phyloP scores from a whole-genome alignment of 176 grass and related monocot genomes.

The Panicum miliaceum region DNA sequence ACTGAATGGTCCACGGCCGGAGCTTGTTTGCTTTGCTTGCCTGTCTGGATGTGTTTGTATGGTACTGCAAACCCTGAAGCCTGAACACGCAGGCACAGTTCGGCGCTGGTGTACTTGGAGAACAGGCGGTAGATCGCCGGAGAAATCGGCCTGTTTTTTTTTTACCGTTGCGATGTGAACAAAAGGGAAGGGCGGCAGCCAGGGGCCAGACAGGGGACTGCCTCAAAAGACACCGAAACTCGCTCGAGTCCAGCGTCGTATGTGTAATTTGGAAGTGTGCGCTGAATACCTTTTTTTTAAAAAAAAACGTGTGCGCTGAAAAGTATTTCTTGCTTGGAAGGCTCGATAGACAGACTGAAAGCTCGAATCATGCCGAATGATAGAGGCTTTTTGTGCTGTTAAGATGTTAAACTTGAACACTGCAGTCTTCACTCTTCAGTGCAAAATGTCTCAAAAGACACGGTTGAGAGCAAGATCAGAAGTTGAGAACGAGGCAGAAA shows the following conservation, averaged over 20 bases:
- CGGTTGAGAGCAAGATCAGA: neutral
- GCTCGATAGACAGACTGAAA: slow-evolving; percentile 25
- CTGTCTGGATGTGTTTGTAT: neutral
- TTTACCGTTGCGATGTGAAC: neutral
- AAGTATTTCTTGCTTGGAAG: slow-evolving; percentile 11
- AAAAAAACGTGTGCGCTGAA: neutral
- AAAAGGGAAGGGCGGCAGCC: neutral
- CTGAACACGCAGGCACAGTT: neutral
- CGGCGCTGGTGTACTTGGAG: slow-evolving; percentile 4
- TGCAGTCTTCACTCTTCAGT: neutral
- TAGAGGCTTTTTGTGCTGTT: neutral
- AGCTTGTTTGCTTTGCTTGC: neutral
- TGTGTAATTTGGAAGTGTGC: neutral
- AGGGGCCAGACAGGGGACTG: neutral
- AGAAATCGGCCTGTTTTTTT: slow-evolving; percentile 3
- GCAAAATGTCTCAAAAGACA: slow-evolving; percentile 8
- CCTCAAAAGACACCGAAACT: neutral
- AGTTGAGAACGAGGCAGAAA: neutral
- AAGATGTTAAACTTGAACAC: neutral
- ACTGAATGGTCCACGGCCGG: slow-evolving; percentile 15
- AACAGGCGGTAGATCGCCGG: neutral
- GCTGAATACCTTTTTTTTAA: neutral
- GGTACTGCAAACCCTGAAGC: neutral
- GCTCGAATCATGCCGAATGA: slow-evolving; percentile 28
- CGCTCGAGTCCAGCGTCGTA: neutral